These are phyloP conservation scores for Acacia melanoxylon DNA, from an alignment of 306 rosid genomes.

Conservation along the genomic window DNA sequence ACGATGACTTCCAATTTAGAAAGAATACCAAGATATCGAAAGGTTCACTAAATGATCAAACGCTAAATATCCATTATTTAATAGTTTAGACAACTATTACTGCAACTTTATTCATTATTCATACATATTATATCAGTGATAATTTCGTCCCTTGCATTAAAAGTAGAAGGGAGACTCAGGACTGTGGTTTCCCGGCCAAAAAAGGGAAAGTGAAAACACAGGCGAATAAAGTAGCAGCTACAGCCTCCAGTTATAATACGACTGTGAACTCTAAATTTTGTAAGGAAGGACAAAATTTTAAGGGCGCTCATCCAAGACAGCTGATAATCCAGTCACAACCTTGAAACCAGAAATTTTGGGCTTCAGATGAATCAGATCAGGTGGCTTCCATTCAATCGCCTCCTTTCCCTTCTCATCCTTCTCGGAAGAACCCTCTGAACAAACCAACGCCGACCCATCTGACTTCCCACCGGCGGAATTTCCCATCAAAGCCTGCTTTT, in stretches of 20 bases:
- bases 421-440: conserved; percentile 27
- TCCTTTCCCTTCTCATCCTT: conserved; percentile 25
- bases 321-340: conserved; percentile 62
- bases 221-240: conserved; percentile 27
- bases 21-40: too few relatives aligned
- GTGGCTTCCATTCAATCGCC: conserved; percentile 51
- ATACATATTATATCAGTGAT: conserved; percentile 30
- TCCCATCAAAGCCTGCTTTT: conserved; percentile 3
- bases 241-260: conserved; percentile 14
- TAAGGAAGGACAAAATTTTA: conserved; percentile 45
- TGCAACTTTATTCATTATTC: conserved; percentile 37
- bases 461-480: conserved; percentile 11
- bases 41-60: neutral
- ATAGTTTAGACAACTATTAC: conserved; percentile 4
- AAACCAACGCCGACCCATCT: conserved; percentile 28
- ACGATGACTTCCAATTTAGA: too few relatives aligned
- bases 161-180: conserved; percentile 54
- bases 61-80: neutral
- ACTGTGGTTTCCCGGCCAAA: neutral
- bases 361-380: conserved; percentile 39
- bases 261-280: conserved; percentile 26
- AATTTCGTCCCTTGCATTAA: conserved; percentile 58
- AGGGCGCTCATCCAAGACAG: conserved; percentile 53
- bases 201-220: neutral
- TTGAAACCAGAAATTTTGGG: conserved; percentile 49